Conservation (phyloP, 2,329 filamentous ascomycete genomes). For the Hypoxylon sp. region DNA sequence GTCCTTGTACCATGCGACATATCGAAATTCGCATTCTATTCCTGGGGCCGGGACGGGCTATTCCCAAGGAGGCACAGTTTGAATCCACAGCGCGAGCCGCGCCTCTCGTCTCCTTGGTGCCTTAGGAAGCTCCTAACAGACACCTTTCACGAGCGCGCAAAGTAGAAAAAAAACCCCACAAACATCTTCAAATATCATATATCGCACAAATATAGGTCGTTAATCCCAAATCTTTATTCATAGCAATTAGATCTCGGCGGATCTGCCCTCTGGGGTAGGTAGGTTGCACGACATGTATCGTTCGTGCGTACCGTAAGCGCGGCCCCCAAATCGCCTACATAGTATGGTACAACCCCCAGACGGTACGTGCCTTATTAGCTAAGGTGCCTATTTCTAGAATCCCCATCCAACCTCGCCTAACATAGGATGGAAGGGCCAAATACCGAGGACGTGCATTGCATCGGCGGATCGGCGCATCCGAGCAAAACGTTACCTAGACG, state of each 20-base stretch:
- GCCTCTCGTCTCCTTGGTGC: not conserved
- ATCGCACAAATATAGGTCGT: slow-evolving; percentile 3
- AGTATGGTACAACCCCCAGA: slow-evolving; percentile 11
- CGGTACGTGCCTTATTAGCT: not conserved
- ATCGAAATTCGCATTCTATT: slow-evolving; percentile 21
- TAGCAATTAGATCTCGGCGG: slow-evolving; percentile 17
- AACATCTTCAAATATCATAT: not conserved
- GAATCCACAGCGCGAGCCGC: slow-evolving; percentile 1
- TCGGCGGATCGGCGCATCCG: slow-evolving; percentile 35
- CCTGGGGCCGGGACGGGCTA: slow-evolving; percentile 3
- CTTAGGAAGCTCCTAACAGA: slow-evolving; percentile 6
- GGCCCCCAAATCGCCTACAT: slow-evolving; percentile 14
- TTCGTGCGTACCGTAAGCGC: slow-evolving; percentile 8
- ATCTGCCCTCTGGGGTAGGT: slow-evolving; percentile 16
- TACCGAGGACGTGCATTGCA: slow-evolving; percentile 38
- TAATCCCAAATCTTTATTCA: not conserved
- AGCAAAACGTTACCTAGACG: slow-evolving; percentile 30
- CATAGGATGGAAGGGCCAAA: slow-evolving; percentile 27
- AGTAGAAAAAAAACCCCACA: not conserved
- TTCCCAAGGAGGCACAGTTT: slow-evolving; percentile 5
- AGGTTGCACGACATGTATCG: not conserved
- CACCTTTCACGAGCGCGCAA: not conserved
- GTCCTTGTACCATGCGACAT: slow-evolving; percentile 5
- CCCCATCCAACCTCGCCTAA: slow-evolving; percentile 8
- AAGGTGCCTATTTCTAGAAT: slow-evolving; percentile 40